Base-by-base conservation (phyloP, 306 rosid genomes). In the Oemleria cerasiformis region DNA sequence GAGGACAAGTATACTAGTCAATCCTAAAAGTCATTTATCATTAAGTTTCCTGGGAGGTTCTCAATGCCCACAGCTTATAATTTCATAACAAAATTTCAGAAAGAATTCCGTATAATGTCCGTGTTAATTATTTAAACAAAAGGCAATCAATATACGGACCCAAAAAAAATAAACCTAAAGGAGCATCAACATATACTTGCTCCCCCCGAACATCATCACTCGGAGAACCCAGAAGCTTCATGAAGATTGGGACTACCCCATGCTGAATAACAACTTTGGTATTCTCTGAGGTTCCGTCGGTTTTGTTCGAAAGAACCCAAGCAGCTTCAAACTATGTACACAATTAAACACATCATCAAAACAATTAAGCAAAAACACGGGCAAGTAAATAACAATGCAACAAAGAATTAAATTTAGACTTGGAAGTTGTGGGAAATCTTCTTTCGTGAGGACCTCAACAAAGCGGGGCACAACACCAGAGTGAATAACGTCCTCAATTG, bases 171-270 rank as follows among this genome's bases (percentile, higher is more conserved):
- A 23, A 16, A 56, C 9, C 43, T 14, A 42, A 47, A 51, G 19
- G 9, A 23, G 69, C 45, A 58, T 40, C 12, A 57, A 44, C 17
- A 44, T 68, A 57, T 80, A 92, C 97, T 96, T 92, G 97, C 81
- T 92, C 97, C 65, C 97, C 85, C n/a, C n/a, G n/a, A 75, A 92
- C 97, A 84, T 92, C 96, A 75, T 92, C 97, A 80, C 96, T 92
- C 0, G 92, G 93, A 25, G 97, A 92, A 73, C 86, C 85, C 63
- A 92, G 97, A 30, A 92, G 85, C 92, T 84, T 89, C 45, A 92
- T 93, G 69, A 92, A 92, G 63, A 89, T 89, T 1, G 97, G 96
- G 34, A 92, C 97, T n/a, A 96, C 97, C n/a, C 97, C 96, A 2
- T 92, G 96, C 62, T 92, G 96, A 65, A 92, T 92, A 47, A 92